Base-by-base conservation (phyloP, 2,329 filamentous ascomycete species). In the Amauroascus niger region DNA sequence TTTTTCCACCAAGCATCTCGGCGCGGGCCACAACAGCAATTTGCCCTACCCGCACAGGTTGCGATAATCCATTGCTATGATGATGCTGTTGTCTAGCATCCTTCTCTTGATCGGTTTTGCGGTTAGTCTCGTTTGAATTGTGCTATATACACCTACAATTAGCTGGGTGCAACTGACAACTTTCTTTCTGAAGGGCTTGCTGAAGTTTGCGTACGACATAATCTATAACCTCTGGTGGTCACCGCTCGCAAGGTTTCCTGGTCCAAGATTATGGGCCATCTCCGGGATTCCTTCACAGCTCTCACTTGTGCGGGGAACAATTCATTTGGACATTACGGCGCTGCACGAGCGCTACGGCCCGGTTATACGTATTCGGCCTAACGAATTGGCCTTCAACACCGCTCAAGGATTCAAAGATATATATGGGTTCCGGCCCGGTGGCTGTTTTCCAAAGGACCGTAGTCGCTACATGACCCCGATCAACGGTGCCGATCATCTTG, bases 361-460 rank as follows among this genome's bases (percentile, higher is more conserved):
- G 4, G 55, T 66, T n/a, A 57, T 68, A 6, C 64, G 65, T 1
- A 61, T 67, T 14, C 62, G 59, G 5, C 64, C 64, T 1, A 59
- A 63, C 26, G 62, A 67, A 39, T 55, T 67, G 8, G 55, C 59
- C 18, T 63, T 66, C 44, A 55, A 59, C 6, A 40, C 50, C 24
- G 56, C 60, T 1, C 58, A 62, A 5, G 64, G 64, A 3, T 64
- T 62, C 62, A 61, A 63, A 48, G 62, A 65, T 26, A 65, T 68
- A 39, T 59, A 62, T 53, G 64, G 64, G 35, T 57, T 60, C 20
- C 58, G 55, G 6, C 28, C 32, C 11, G 53, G 53, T 7, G 33
- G 37, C 9, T 35, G 35, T n/a, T 55, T 55, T 24, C 53, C 47
- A n/a, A 55, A 55, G 28, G 40, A 50, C 16, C 53, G 39, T 26